These are phyloP conservation scores for Hylodesmum podocarpum DNA, from an alignment of 306 rosid genomes.

Conservation along the genomic window DNA sequence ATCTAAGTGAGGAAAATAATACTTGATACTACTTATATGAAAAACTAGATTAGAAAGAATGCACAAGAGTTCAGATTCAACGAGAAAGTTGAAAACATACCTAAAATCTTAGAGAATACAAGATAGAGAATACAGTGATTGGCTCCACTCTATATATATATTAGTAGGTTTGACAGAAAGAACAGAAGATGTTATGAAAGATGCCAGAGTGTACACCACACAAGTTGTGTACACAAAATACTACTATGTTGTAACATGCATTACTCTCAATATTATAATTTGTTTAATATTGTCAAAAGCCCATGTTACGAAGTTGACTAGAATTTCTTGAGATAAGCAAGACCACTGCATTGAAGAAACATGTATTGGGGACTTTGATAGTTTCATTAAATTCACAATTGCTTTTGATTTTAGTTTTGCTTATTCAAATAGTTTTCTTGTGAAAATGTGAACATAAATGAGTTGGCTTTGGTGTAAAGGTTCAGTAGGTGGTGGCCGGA, in stretches of 20 bases:
- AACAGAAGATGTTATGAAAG: background rate
- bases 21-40: background rate
- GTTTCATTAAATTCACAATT: background rate
- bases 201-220: conserved; percentile 16
- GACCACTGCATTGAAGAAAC: background rate
- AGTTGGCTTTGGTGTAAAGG: conserved; percentile 20
- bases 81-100: conserved; percentile 3
- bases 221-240: background rate
- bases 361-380: background rate
- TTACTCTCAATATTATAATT: background rate
- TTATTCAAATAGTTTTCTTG: conserved; percentile 33
- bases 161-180: background rate
- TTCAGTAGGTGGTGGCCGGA: conserved; percentile 44
- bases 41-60: background rate
- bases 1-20: background rate
- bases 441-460: conserved; percentile 37
- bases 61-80: background rate
- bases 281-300: conserved; percentile 4
- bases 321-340: conserved; percentile 28
- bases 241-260: conserved; percentile 4
- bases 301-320: conserved; percentile 32
- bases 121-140: conserved; percentile 11
- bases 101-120: background rate
- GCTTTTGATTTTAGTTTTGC: conserved; percentile 17
- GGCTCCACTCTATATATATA: conserved; percentile 6